Conservation (phyloP, 1,284 basidiomycete species). For the Moniliophthora roreri region DNA sequence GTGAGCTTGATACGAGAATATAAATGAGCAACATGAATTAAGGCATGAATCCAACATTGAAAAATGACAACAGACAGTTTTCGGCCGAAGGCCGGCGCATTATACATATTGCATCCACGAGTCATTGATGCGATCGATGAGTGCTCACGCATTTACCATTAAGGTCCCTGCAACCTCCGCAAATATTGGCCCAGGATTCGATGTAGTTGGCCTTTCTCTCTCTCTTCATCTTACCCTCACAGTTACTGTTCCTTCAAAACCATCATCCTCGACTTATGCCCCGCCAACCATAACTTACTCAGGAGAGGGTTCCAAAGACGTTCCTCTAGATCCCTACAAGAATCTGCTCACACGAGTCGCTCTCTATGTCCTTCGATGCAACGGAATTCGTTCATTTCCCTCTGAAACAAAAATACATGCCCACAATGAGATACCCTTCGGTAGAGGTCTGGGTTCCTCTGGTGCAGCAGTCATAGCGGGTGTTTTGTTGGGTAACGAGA, state of each 20-base stretch:
- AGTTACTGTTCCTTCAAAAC: slow-evolving; percentile 48
- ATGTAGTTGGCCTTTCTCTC: slow-evolving; percentile 96
- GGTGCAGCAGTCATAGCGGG: slow-evolving; percentile 98
- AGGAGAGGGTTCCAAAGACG: slow-evolving; percentile 88
- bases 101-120: too few relatives aligned
- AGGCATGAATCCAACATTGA: too few relatives aligned
- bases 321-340: slow-evolving; percentile 94
- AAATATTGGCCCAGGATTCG: slow-evolving; percentile 98
- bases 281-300: slow-evolving; percentile 77
- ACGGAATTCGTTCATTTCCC: slow-evolving; percentile 77
- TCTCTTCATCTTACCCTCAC: slow-evolving; percentile 84
- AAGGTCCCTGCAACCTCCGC: slow-evolving; percentile 94
- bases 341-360: slow-evolving; percentile 98
- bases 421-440: slow-evolving; percentile 96
- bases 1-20: not conserved
- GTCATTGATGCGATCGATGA: slow-evolving; percentile 4
- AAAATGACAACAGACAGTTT: too few relatives aligned
- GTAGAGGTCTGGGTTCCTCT: slow-evolving; percentile 94
- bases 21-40: too few relatives aligned
- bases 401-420: slow-evolving; percentile 72
- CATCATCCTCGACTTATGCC: slow-evolving; percentile 28
- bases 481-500: slow-evolving; percentile 83
- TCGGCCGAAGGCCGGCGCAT: too few relatives aligned
- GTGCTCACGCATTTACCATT: slow-evolving; percentile 54
- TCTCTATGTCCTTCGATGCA: slow-evolving; percentile 93